A percentile compares a stretch with the other conserved stretches of the same genome.
phyloP scores from a whole-genome alignment of 257 asterid genomes.

The Salvia rosmarinus region DNA sequence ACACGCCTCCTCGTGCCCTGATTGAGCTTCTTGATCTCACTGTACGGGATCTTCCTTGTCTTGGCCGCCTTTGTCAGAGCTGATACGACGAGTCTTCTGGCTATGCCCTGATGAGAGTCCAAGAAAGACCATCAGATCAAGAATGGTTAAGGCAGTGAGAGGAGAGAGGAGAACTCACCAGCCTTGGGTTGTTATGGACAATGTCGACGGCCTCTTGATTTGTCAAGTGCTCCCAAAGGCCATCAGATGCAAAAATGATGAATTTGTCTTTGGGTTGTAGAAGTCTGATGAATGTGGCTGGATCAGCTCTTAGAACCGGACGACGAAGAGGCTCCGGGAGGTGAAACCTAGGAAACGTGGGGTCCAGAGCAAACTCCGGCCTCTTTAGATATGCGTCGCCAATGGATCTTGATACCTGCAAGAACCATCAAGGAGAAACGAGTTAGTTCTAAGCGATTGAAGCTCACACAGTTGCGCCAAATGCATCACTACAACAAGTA shows the following conservation, averaged over 20 bases:
- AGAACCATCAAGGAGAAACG: background rate
- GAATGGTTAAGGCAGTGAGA: constrained; percentile 2
- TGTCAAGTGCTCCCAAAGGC: constrained; percentile 82
- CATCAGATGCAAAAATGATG: constrained; percentile 84
- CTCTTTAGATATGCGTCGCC: constrained; percentile 90
- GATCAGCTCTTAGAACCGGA: constrained; percentile 78
- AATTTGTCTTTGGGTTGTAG: constrained; percentile 63
- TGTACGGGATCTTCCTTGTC: constrained; percentile 48
- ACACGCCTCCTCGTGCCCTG: constrained; percentile 53
- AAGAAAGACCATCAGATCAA: background rate
- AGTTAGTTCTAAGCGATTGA: background rate
- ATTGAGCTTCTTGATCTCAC: constrained; percentile 49
- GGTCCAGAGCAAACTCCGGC: constrained; percentile 66
- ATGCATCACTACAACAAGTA: too few relatives aligned
- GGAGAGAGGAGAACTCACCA: constrained; percentile 43
- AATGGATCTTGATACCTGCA: constrained; percentile 81
- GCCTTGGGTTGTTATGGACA: constrained; percentile 70
- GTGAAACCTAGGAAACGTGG: constrained; percentile 57
- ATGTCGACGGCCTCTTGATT: constrained; percentile 79
- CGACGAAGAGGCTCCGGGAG: constrained; percentile 61
- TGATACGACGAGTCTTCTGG: constrained; percentile 60
- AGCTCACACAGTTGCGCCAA: too few relatives aligned
- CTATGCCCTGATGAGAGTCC: constrained; percentile 59
- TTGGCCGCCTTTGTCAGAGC: constrained; percentile 56
- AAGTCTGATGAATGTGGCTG: constrained; percentile 49